Base-by-base conservation (phyloP, 257 asterid species). In the Gardenia jasminoides region DNA sequence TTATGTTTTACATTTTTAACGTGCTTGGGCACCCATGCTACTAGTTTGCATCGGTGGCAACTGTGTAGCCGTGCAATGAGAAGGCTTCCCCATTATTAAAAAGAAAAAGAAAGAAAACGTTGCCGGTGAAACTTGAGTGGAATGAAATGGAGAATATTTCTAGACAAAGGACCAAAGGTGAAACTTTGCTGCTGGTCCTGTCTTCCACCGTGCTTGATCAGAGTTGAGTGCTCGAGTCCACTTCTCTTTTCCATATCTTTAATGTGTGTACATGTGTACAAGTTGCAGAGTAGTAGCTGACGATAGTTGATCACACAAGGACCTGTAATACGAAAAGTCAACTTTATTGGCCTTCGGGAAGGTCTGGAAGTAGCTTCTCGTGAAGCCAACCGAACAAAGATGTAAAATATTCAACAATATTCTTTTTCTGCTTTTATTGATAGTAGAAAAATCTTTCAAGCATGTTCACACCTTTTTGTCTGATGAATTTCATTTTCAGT, bases 381-480 rank as follows among this genome's bases (percentile, higher is more conserved):
- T 85, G 89, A 88, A 79, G 79, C 88, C 92, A 83, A 82, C 87
- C 83, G 47, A 79, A 71, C 82, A 72, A 74, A 83, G 80, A 82
- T 75, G 83, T 72, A 76, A 59, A 64, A 81, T 67, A 69, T 67
- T 81, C 82, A 65, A 44, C 52, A 28, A 47, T 17, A 50, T 69
- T 68, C 46, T 50, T 48, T 3, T 48, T 30, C 65, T 50, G 44
- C 76, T 30, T 76, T 76, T 28, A 28, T 76, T 76, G 62, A 46
- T 41, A 13, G 52, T 44, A 24, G 72, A 64, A 46, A 66, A 48
- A 15, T 79, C 43, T 30, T 58, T 36, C 67, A 10, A 56, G 24
- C 76, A 13, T 68, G 84, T 87, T 83, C 89, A 84, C 86, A 87
- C 87, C 83, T 74, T 46, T 62, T 22, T 52, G 59, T 78, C 76